Percentiles rank a stretch among this genome's conserved stretches.
phyloP scores from a whole-genome alignment of 371 early-diverging fungal genomes.

The Dinochytrium kinnereticum region DNA sequence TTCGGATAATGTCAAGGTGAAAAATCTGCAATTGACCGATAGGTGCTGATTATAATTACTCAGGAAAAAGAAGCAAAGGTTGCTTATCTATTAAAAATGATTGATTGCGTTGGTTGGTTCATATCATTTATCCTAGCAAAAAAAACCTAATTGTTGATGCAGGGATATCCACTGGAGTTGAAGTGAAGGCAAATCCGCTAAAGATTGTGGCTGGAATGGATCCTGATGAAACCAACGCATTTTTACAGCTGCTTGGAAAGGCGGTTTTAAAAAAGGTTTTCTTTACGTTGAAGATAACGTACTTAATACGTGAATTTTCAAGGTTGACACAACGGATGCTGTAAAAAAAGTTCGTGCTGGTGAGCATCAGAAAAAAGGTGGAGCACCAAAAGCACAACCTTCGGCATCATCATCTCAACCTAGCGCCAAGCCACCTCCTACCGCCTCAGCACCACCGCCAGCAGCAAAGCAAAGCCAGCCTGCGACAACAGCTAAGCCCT shows the following conservation, averaged over 20 bases:
- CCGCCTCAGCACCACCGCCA: neutral
- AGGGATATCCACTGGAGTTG: slow-evolving; percentile 52
- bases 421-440: neutral
- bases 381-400: neutral
- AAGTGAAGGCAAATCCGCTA: slow-evolving; percentile 50
- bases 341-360: slow-evolving; percentile 52
- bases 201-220: slow-evolving; percentile 64
- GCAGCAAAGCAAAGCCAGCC: neutral
- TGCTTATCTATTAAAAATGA: slow-evolving; percentile 55
- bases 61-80: slow-evolving; percentile 63
- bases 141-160: neutral
- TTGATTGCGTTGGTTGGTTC: slow-evolving; percentile 48
- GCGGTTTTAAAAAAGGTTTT: slow-evolving; percentile 49
- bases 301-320: neutral
- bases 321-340: slow-evolving; percentile 48
- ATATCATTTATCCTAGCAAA: neutral
- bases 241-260: slow-evolving; percentile 56
- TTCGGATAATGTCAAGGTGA: slow-evolving; percentile 52
- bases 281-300: slow-evolving; percentile 6
- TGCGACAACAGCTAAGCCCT: neutral
- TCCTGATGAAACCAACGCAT: slow-evolving; percentile 60
- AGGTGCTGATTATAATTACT: neutral
- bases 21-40: slow-evolving; percentile 5
- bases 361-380: slow-evolving; percentile 43
- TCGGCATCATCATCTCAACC: neutral